Evolutionary conservation across 371 early-diverging fungal genomes (phyloP), one percentile per base, ranked within the genome.

Genomic region (Parasitella parasitica): DNA sequence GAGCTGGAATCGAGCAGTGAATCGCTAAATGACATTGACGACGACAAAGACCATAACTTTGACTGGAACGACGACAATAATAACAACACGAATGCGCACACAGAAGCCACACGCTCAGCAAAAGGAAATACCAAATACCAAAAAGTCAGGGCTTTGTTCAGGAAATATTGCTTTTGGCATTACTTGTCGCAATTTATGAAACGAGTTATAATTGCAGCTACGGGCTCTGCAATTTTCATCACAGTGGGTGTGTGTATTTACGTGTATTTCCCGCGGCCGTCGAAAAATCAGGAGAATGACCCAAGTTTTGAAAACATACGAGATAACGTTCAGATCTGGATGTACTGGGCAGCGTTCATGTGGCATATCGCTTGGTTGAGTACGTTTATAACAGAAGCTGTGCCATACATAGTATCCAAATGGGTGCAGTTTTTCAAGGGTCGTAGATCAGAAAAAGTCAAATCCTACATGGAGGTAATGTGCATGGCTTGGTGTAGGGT

Each of bases 321-420:
- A 32, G 49, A 26, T 28, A 64, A 64, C 13, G 46, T 58, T 16
- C 64, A 58, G n/a, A 16, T 59, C 4, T 64, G 58, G 64, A 50
- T 64, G 57, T 58, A 54, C 18, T 64, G 58, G 58, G 38, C 58
- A 24, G 58, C 64, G n/a, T 53, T 64, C 20, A 59, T 64, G 59
- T 58, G 64, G 64, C 54, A 52, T 16, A 43, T 59, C 46, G 41
- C 32, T 26, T 64, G 64, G 64, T 20, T 64, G 34, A 59, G 59
- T 27, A 59, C 54, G 6, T 41, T 64, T 15, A 22, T 54, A 16
- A 64, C 59, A 11, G 64, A 64, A 13, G 37, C 38, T 4, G 30
- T 59, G 11, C 59, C 59, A 3, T 41, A 24, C 13, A 15, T 52
- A 11, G 59, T 64, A 20, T 53, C 64, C 8, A 37, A 59, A 41